Base-by-base conservation (phyloP, 164 flowering plant genomes). In the Aristolochia fimbriata region DNA sequence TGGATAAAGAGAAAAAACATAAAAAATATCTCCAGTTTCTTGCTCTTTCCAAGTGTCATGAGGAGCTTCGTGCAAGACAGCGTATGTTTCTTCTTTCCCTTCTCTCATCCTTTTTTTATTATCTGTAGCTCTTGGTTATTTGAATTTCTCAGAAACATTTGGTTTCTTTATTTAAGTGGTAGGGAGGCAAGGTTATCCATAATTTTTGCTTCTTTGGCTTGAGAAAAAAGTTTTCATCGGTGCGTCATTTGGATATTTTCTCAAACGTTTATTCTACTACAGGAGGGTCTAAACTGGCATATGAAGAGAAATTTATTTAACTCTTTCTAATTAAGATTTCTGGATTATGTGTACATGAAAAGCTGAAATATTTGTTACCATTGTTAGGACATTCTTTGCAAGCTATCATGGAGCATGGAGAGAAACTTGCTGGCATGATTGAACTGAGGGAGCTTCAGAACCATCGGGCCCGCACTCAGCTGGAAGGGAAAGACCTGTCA, bases 331-430 rank as follows among this genome's bases (percentile, higher is more conserved):
- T 27, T 27, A 27, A 27, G 5, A 27, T 27, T 27, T 27, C 30
- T 2, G 5, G 2, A 27, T 27, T 27, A 27, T 27, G 2, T 27
- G 30, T 27, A 27, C 30, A 27, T 27, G 30, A 27, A 27, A 27
- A 27, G 30, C 30, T 27, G 3, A n/a, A n/a, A 27, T 27, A 5
- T 27, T 27, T 2, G 3, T 5, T 27, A 33, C 53, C 67, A 57
- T 62, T 67, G 13, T 55, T 88, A 93, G 99, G 95, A 61, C 66
- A 77, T 67, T 72, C 91, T 48, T 69, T 88, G 82, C 99, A 82
- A 62, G 79, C 66, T 66, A 85, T 93, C 58, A 68, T 93, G 94
- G 99, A 90, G 62, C 96, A 93, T 79, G 99, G 99, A 61, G 99
- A 93, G 78, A 93, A 93, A 74, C 93, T 93, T 62, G 77, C 88